Percentiles rank a stretch among this genome's conserved stretches.
phyloP scores from a whole-genome alignment of 129 eudicot genomes.

The Smallanthus sonchifolius region DNA sequence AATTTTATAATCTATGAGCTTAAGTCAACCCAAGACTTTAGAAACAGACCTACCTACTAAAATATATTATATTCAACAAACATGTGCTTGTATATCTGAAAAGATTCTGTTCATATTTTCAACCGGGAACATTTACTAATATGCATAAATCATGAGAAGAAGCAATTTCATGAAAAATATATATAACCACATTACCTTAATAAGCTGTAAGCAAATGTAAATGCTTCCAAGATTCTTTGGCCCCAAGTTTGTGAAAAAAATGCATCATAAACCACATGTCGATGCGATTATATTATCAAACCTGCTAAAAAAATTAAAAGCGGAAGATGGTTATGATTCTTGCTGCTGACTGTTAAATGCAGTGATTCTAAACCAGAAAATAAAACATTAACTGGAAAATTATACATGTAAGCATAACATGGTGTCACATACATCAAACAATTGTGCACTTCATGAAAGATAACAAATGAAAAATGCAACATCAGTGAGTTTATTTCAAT shows the following conservation, averaged over 20 bases:
- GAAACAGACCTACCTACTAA: not conserved
- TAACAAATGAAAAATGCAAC: not conserved
- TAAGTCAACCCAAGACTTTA: constrained; percentile 1
- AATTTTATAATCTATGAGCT: not conserved
- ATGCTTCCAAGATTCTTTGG: too few relatives aligned
- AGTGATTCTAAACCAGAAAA: not conserved
- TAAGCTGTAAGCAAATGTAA: not conserved
- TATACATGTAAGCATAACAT: too few relatives aligned
- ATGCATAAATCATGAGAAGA: not conserved
- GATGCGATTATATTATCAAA: not conserved
- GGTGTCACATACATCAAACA: not conserved
- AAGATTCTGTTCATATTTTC: not conserved
- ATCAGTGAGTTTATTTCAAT: not conserved
- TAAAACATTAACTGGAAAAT: not conserved
- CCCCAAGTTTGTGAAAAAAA: not conserved
- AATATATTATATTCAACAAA: constrained; percentile 3
- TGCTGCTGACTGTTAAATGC: not conserved
- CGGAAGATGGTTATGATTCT: not conserved
- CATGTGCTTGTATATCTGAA: not conserved
- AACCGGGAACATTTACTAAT: not conserved
- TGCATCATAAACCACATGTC: not conserved
- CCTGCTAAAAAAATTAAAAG: not conserved
- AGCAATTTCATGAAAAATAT: not conserved
- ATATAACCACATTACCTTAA: not conserved
- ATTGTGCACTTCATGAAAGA: not conserved